Base-by-base conservation (phyloP, 1,284 basidiomycete genomes). In the Earliella scabrosa region DNA sequence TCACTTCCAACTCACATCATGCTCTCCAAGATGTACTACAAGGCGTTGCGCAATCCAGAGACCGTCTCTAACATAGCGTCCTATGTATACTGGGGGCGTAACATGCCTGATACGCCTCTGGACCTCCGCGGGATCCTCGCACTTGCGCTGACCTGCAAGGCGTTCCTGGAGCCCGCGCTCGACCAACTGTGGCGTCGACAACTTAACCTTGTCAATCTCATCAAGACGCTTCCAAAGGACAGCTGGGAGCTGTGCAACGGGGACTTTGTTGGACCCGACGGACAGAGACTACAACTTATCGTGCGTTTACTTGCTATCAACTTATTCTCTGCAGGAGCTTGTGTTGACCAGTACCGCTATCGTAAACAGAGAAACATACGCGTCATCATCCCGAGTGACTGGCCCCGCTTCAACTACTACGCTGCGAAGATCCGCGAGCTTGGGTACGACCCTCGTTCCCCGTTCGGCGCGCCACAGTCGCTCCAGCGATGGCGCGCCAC, bases 101-200 rank as follows among this genome's bases (percentile, higher is more conserved):
- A 58, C 34, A 29, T 36, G 14, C 49, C 40, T 4, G 50, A 47
- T 13, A 34, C 36, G 6, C 50, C 38, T 0, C 26, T 59, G 8
- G 47, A 56, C 31, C 46, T 59, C 3, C 44, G 32, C 14, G 47
- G 24, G 10, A 53, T 61, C 32, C 48, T 47, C 23, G 46, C 55
- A 9, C 44, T 62, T 36, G 54, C 51, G 1, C 54, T 56, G 1
- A 52, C 57, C n/a, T 59, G 60, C 50, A 45, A 36, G 16, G 47
- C 52, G 14, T 56, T 59, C 41, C 54, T 53, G 41, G 60, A 56
- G 24, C 60, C 60, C 5, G 50, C 54, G n/a, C 47, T 62, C 8
- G 57, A 62, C 45, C 56, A 53, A 23, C 38, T 59, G 50, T 62
- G 60, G 60, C 51, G 58, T 13, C 49, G 54, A 21, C 54, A 59